Evolutionary conservation across 139 green algal genomes (phyloP).

Genomic region (Tetradesmus lagerheimii): DNA sequence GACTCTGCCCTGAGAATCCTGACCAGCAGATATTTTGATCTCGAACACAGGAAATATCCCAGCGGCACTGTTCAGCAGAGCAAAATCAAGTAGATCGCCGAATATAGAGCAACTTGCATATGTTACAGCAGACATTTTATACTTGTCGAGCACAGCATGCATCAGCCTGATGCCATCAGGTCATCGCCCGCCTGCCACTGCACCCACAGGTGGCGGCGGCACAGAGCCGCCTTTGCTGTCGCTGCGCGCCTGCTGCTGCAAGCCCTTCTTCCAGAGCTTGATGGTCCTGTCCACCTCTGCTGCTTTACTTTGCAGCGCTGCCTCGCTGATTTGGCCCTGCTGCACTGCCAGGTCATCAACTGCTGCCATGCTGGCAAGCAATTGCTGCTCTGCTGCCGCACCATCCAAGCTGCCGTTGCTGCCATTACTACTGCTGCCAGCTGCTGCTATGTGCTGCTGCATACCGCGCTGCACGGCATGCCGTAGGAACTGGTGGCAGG

Average conservation of each 20-base stretch:
- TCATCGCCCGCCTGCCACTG: slow-evolving; percentile 1
- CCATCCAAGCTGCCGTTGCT: neutral
- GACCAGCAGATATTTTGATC: neutral
- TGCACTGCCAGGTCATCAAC: slow-evolving; percentile 18
- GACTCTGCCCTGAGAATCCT: no score
- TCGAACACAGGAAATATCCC: neutral
- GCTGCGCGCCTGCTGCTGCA: neutral
- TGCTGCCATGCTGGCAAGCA: slow-evolving; percentile 17
- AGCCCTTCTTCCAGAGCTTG: slow-evolving; percentile 44
- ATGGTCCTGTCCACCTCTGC: slow-evolving; percentile 32
- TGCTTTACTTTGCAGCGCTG: slow-evolving; percentile 20
- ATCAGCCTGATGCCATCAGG: no score
- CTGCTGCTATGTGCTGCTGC: neutral
- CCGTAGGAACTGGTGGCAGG: slow-evolving; percentile 8
- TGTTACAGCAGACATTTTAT: neutral
- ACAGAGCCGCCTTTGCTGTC: neutral
- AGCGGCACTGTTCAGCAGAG: neutral
- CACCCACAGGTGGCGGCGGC: neutral
- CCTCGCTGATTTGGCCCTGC: slow-evolving; percentile 32
- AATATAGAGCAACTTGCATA: neutral
- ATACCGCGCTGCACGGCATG: neutral
- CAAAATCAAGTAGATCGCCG: neutral
- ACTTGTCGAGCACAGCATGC: neutral
- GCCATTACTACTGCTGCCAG: slow-evolving; percentile 9
- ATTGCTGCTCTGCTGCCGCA: slow-evolving; percentile 19